Percentiles rank a stretch among this genome's conserved stretches.
phyloP scores from a whole-genome alignment of 352 stramenopile genomes.

The Detonula confervacea region DNA sequence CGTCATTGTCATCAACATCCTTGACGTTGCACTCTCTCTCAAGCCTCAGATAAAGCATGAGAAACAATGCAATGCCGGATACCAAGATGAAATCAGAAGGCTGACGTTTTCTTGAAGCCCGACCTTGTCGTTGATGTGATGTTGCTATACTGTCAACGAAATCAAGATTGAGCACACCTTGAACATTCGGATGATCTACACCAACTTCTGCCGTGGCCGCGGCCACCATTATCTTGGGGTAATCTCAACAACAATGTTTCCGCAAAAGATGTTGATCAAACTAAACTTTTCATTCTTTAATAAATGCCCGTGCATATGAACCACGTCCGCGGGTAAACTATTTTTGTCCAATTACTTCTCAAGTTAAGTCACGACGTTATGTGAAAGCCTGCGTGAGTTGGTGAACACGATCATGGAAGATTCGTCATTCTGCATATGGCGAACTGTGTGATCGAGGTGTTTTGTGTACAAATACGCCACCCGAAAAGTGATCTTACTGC shows the following conservation, averaged over 20 bases:
- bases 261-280: constrained; percentile 2
- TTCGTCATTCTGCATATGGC: too few relatives aligned
- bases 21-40: too few relatives aligned
- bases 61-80: background rate
- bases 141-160: too few relatives aligned
- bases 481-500: too few relatives aligned
- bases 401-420: background rate
- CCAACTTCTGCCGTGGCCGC: background rate
- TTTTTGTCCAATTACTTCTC: background rate
- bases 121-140: too few relatives aligned
- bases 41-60: background rate
- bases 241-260: background rate
- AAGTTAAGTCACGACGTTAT: background rate
- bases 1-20: too few relatives aligned
- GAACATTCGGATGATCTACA: background rate
- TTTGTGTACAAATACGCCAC: too few relatives aligned
- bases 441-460: too few relatives aligned
- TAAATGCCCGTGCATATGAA: background rate
- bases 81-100: background rate
- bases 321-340: background rate
- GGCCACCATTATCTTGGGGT: background rate
- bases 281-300: constrained; percentile 1
- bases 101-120: too few relatives aligned
- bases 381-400: background rate
- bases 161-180: too few relatives aligned